Conservation (phyloP, 2,329 filamentous ascomycete genomes). For the Apiospora sp. region DNA sequence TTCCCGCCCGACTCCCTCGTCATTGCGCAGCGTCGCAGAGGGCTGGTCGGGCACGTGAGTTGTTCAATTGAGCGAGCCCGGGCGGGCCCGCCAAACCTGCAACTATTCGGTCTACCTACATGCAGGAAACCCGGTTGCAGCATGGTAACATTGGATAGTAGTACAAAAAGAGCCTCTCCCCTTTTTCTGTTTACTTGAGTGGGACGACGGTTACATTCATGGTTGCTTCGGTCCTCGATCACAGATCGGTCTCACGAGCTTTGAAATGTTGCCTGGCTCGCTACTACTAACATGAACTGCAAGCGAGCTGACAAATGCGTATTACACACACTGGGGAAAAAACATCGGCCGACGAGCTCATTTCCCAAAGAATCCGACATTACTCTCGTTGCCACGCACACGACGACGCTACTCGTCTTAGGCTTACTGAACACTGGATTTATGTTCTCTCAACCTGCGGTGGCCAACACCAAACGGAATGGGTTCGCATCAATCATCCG, state of each 20-base stretch:
- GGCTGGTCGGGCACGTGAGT: background rate
- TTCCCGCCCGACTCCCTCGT: constrained; percentile 15
- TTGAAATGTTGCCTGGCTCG: background rate
- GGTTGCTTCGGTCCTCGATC: background rate
- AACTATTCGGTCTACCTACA: background rate
- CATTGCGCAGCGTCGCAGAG: background rate
- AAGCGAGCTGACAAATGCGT: constrained; percentile 2
- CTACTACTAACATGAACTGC: background rate
- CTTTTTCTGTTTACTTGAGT: background rate
- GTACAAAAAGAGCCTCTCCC: constrained; percentile 1
- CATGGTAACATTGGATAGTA: background rate
- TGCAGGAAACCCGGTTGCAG: background rate
- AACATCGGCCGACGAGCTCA: background rate
- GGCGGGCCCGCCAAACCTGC: background rate
- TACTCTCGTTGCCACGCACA: constrained; percentile 11
- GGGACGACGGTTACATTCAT: background rate
- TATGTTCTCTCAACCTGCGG: background rate
- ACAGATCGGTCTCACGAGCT: constrained; percentile 13
- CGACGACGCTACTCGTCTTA: constrained; percentile 2
- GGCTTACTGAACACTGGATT: background rate
- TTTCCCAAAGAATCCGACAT: background rate
- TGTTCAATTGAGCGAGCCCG: background rate
- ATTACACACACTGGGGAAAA: background rate
- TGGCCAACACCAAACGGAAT: background rate
- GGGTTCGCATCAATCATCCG: background rate